Base-by-base conservation (phyloP, 2,329 filamentous ascomycete species). In the Hansfordia pulvinata region DNA sequence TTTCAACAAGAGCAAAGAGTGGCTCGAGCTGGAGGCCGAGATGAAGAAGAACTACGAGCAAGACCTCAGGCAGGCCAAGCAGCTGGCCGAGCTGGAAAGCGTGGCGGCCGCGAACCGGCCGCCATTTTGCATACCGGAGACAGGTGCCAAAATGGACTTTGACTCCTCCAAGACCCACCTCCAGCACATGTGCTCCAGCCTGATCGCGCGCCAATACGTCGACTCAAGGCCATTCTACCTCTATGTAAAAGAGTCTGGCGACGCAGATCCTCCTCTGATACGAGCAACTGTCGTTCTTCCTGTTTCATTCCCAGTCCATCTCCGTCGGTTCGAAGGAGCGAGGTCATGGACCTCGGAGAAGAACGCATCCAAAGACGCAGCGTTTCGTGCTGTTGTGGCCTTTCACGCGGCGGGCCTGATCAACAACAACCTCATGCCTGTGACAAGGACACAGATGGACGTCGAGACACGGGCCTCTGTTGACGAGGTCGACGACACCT, bases 301-400 rank as follows among this genome's bases (percentile, higher is more conserved):
- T 0, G 60, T 66, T 4, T 76, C 69, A 4, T 56, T 96, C 1
- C 65, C 80, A n/a, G 54, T 62, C 4, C 47, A 62, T 9, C 49
- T 84, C 8, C 69, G 79, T 10, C 54, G 50, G 20, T 59, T 66
- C 1, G 40, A 52, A 13, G 69, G 76, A 27, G 46, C 48, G 16
- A 35, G 45, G 19, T 35, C 47, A n/a, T 94, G 85, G 85, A 49
- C 38, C 8, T 80, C 74, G 0, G 76, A 90, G 41, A 68, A 62
- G 30, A 73, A 71, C 37, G 84, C 85, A 0, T 73, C 62, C 37
- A 83, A 79, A 42, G 88, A 94, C 48, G 83, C 78, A 1, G 79
- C 83, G 0, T 90, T 93, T 34, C 69, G 82, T 41, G 81, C 85
- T 1, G 93, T 86, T 42, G 52, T 69, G 13, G 60, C 60, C 5